Conservation (phyloP, 106 monocot genomes). For the Dendrobium catenatum region DNA sequence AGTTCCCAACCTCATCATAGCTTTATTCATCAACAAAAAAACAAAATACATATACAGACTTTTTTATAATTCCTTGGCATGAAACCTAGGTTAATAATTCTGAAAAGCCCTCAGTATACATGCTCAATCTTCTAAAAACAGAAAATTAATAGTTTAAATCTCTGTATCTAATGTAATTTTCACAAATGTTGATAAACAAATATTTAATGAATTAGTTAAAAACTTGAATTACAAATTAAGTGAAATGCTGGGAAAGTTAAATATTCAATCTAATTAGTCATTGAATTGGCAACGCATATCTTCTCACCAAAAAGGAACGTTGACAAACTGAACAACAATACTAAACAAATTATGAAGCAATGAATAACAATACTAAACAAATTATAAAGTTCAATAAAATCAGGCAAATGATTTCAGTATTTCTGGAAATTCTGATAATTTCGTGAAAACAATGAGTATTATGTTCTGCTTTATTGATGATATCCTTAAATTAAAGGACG, state of each 20-base stretch:
- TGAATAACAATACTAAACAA: neutral
- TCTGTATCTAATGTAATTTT: neutral
- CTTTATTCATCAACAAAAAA: neutral
- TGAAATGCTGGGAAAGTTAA: neutral
- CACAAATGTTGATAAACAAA: neutral
- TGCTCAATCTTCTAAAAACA: neutral
- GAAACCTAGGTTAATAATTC: neutral
- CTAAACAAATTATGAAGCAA: neutral
- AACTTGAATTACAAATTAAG: neutral
- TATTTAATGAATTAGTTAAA: neutral
- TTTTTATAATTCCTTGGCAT: neutral
- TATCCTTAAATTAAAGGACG: neutral
- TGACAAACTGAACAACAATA: neutral
- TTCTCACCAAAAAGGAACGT: neutral
- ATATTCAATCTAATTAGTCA: neutral
- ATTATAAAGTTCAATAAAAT: neutral
- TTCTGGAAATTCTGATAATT: neutral
- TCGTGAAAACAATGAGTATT: neutral
- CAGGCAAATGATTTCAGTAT: neutral
- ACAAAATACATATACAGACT: neutral
- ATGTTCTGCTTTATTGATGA: neutral
- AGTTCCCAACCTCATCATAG: neutral
- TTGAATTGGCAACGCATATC: neutral
- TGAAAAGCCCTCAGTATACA: neutral
- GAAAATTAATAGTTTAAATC: neutral